Conservation (phyloP, 305 asterid genomes). For the Rubia peregrina region DNA sequence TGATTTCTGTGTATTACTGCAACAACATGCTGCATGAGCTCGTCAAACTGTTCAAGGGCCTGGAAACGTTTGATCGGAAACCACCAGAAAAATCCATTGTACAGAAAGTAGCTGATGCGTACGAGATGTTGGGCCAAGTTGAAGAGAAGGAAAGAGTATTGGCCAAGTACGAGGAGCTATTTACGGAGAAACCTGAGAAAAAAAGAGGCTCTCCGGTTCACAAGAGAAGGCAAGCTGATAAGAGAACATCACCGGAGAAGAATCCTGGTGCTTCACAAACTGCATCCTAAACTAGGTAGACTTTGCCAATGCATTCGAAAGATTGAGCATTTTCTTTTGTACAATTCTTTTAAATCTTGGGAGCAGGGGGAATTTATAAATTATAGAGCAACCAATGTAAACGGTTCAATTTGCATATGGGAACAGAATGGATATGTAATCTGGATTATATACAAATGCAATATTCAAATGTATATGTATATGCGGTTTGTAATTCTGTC, state of each 20-base stretch:
- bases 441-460: too few species aligned
- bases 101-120: conserved; percentile 70
- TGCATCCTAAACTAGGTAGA: background rate
- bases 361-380: too few species aligned
- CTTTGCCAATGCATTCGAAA: background rate
- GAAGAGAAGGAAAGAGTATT: conserved; percentile 66
- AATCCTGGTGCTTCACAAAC: background rate
- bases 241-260: background rate
- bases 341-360: too few species aligned
- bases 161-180: conserved; percentile 42
- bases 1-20: conserved; percentile 4
- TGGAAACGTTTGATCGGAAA: conserved; percentile 70
- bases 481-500: too few species aligned
- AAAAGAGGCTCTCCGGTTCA: background rate
- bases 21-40: background rate
- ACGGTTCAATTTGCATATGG: too few species aligned
- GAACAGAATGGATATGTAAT: too few species aligned
- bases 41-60: background rate
- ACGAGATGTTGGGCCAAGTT: conserved; percentile 48
- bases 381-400: too few species aligned
- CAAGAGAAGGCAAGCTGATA: background rate
- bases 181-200: conserved; percentile 5
- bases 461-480: too few species aligned
- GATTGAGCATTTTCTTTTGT: background rate
- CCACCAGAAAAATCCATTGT: conserved; percentile 76